A percentile compares a stretch with the other conserved stretches of the same genome.
Conservation (phyloP, 805 yeast species). For the Kluyveromyces wickerhamii region DNA sequence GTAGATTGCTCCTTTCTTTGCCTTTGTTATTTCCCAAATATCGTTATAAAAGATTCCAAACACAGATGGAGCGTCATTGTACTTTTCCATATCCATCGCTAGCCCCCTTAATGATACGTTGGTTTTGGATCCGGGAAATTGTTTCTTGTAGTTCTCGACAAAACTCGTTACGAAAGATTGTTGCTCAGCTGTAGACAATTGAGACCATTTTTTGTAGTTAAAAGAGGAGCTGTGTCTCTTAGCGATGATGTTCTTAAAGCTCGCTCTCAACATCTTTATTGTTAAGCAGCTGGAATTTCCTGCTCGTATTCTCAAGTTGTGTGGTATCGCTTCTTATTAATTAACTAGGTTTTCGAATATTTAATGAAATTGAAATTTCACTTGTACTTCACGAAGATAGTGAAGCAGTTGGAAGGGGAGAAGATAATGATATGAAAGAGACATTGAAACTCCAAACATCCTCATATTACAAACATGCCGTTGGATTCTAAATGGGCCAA, state of each 20-base stretch:
- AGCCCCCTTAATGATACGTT: conserved; percentile 23
- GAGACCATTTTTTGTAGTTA: conserved; percentile 22
- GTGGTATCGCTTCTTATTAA: no score
- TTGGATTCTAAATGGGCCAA: conserved; percentile 27
- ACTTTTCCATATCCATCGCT: conserved; percentile 16
- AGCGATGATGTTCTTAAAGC: background rate
- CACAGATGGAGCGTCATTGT: conserved; percentile 25
- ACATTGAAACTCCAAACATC: no score
- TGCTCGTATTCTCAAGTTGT: no score
- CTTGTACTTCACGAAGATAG: no score
- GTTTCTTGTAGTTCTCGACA: conserved; percentile 19
- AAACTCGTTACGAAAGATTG: conserved; percentile 21
- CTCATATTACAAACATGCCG: no score
- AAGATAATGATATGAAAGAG: no score
- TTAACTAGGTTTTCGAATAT: no score
- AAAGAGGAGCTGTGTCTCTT: background rate
- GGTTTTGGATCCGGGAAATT: conserved; percentile 27
- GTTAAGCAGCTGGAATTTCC: no score
- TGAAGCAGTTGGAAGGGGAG: no score
- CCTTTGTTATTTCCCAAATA: conserved; percentile 15
- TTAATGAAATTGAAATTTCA: no score
- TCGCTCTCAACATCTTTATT: background rate
- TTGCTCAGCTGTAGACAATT: conserved; percentile 18
- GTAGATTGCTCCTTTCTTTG: conserved; percentile 6
- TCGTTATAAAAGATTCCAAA: conserved; percentile 29